Percentiles rank a stretch among this genome's conserved stretches.
Evolutionary conservation across 768 basidiomycete species (phyloP).

Genomic region (Gyrodon lividus): DNA sequence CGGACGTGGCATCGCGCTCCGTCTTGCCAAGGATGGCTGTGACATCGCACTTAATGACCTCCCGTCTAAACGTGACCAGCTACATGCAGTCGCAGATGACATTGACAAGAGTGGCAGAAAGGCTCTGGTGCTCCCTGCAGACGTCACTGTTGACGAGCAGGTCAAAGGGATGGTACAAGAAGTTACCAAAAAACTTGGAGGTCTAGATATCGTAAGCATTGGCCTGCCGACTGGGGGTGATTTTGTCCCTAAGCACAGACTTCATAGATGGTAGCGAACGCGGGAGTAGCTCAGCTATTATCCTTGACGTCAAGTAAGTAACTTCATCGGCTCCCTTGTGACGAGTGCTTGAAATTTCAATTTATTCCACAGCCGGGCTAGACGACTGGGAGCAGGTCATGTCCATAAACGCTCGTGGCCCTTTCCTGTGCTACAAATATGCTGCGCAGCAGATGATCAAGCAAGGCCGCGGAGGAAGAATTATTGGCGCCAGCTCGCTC

Average conservation of each 20-base stretch:
- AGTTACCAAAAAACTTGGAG: constrained; percentile 34
- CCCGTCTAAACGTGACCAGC: constrained; percentile 22
- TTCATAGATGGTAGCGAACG: constrained; percentile 29
- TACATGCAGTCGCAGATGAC: constrained; percentile 29
- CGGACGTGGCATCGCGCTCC: constrained; percentile 32
- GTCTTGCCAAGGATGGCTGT: constrained; percentile 34
- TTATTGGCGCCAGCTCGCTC: constrained; percentile 32
- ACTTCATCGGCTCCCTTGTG: neutral
- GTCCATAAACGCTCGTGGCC: constrained; percentile 36
- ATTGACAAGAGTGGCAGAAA: constrained; percentile 30
- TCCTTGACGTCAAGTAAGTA: constrained; percentile 6
- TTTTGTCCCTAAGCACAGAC: neutral
- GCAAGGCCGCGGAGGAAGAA: constrained; percentile 39
- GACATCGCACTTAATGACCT: constrained; percentile 34
- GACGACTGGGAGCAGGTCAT: constrained; percentile 42
- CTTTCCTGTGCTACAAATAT: constrained; percentile 41
- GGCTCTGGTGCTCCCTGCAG: constrained; percentile 30
- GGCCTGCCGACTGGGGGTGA: neutral
- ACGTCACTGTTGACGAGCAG: constrained; percentile 42
- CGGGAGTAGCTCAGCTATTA: constrained; percentile 5
- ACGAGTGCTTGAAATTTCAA: neutral
- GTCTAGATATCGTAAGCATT: constrained; percentile 46
- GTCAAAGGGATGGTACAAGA: constrained; percentile 41
- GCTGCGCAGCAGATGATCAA: constrained; percentile 39
- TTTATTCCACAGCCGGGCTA: constrained; percentile 25